phyloP scores from a whole-genome alignment of 2,329 filamentous ascomycete genomes.

The Pseudocercospora vitis region DNA sequence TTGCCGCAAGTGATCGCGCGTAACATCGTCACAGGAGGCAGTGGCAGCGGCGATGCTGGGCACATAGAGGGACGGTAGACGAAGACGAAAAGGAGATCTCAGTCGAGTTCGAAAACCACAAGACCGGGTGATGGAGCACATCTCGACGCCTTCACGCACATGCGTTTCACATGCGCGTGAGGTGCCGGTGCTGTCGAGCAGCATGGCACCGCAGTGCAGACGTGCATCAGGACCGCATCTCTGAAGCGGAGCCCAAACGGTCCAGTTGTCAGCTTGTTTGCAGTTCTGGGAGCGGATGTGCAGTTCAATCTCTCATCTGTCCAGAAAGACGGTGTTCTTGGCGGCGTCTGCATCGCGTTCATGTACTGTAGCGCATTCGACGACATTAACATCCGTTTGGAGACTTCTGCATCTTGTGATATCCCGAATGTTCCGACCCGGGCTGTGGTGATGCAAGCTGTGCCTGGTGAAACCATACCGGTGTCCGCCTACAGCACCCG shows the following conservation, averaged over 20 bases:
- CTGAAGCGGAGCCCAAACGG: neutral
- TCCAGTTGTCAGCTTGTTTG: too few species aligned
- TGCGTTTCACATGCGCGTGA: constrained; percentile 1
- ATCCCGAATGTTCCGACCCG: neutral
- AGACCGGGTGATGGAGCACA: neutral
- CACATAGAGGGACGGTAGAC: neutral
- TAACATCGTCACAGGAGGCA: neutral
- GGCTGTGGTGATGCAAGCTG: neutral
- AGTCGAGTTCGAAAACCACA: neutral
- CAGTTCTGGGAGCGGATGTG: neutral
- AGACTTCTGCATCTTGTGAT: neutral
- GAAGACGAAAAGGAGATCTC: neutral
- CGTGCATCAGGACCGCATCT: neutral
- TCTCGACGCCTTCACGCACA: neutral
- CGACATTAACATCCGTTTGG: neutral
- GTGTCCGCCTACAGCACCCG: neutral
- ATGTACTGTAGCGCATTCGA: neutral
- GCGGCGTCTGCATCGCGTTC: neutral
- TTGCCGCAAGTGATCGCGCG: neutral
- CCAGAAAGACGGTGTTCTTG: neutral
- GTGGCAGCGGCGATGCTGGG: neutral
- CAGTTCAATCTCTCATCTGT: neutral
- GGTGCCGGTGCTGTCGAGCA: neutral
- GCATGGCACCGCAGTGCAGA: constrained; percentile 1
- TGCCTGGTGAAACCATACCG: neutral